Conservation (phyloP, 2,329 filamentous ascomycete species). For the Epichloe amarillans region DNA sequence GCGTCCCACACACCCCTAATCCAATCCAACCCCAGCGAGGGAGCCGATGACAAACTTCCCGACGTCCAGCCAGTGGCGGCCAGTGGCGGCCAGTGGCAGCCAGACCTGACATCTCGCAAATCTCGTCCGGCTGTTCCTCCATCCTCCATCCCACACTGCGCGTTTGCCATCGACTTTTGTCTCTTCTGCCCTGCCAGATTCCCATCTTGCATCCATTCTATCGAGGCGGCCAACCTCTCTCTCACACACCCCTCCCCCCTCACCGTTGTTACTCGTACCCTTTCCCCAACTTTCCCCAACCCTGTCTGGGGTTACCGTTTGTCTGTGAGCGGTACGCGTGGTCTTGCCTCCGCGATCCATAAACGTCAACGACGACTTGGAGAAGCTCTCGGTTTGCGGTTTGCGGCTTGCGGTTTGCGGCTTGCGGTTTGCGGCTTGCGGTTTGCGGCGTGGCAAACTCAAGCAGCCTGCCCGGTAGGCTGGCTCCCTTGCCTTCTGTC, state of each 20-base stretch:
- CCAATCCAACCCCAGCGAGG: neutral
- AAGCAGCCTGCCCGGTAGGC: conserved; percentile 8
- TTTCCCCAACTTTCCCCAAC: conserved; percentile 4
- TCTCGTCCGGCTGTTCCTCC: neutral
- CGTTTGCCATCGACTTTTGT: conserved; percentile 2
- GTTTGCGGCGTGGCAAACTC: conserved; percentile 5
- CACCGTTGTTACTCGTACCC: neutral
- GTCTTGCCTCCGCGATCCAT: conserved; percentile 11
- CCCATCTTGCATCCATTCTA: conserved; percentile 5
- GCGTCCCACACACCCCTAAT: conserved; percentile 9
- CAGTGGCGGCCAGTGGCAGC: neutral
- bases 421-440: neutral
- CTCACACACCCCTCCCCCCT: neutral
- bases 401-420: too few relatives aligned
- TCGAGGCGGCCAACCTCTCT: conserved; percentile 7
- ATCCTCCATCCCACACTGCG: neutral
- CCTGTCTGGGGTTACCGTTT: too few relatives aligned
- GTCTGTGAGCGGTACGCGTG: conserved; percentile 15
- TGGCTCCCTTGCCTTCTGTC: conserved; percentile 4
- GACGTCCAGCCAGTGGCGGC: conserved; percentile 1
- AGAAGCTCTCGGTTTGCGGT: neutral
- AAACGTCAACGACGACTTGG: conserved; percentile 4
- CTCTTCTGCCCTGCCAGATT: conserved; percentile 12
- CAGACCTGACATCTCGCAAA: conserved; percentile 13
- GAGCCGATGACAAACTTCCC: neutral